A percentile compares a stretch with the other conserved stretches of the same genome.
These are phyloP conservation scores for Colletotrichum tanaceti DNA, from an alignment of 2,329 filamentous ascomycete species.

Conservation along the genomic window DNA sequence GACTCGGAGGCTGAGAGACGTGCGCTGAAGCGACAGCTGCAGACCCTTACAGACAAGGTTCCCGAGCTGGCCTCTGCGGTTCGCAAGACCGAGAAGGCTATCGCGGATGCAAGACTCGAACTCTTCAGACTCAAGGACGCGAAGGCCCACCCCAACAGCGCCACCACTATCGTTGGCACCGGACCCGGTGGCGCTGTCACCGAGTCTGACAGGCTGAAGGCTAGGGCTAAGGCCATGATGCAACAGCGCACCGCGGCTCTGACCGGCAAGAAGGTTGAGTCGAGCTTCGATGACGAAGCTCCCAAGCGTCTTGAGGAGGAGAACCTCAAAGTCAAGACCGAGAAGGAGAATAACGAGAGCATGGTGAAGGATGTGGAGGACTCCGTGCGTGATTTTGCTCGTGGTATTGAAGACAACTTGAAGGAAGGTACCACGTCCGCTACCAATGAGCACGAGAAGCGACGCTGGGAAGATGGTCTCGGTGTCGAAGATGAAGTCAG, in stretches of 20 bases:
- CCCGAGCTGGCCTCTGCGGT: slow-evolving; percentile 94
- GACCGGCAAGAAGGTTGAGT: slow-evolving; percentile 82
- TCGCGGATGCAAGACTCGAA: slow-evolving; percentile 90
- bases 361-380: slow-evolving; percentile 99
- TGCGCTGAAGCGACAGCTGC: slow-evolving; percentile 87
- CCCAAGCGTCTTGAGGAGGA: slow-evolving; percentile 91
- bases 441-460: slow-evolving; percentile 86
- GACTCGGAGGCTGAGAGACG: slow-evolving; percentile 92
- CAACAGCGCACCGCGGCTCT: slow-evolving; percentile 94
- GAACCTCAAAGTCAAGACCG: slow-evolving; percentile 80
- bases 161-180: slow-evolving; percentile 86
- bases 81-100: slow-evolving; percentile 88
- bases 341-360: slow-evolving; percentile 92
- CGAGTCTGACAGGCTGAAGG: slow-evolving; percentile 93
- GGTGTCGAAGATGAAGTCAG: slow-evolving; percentile 97
- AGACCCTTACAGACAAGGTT: slow-evolving; percentile 87
- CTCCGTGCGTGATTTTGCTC: slow-evolving; percentile 88
- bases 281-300: slow-evolving; percentile 79
- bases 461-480: slow-evolving; percentile 94
- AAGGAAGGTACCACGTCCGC: slow-evolving; percentile 83
- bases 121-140: slow-evolving; percentile 94
- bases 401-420: slow-evolving; percentile 85
- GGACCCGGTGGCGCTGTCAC: slow-evolving; percentile 91
- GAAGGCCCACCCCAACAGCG: slow-evolving; percentile 87
- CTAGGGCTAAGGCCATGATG: slow-evolving; percentile 97